phyloP scores from a whole-genome alignment of 2,329 filamentous ascomycete species.

The Curvularia verruculosa region DNA sequence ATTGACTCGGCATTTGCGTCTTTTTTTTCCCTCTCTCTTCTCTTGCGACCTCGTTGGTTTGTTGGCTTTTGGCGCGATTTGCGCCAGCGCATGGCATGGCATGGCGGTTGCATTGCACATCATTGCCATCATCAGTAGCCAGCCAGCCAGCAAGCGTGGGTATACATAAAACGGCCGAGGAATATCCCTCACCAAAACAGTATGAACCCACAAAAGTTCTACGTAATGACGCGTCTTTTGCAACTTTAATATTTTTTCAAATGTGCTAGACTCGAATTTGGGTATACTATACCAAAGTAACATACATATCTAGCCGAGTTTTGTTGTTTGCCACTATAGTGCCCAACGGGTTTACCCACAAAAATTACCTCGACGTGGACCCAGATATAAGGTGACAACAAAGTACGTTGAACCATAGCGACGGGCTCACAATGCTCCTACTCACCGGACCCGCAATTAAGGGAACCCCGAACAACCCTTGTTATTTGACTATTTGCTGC shows the following conservation, averaged over 20 bases:
- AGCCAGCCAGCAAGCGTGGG: too few relatives aligned
- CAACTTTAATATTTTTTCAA: too few relatives aligned
- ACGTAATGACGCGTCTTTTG: background rate
- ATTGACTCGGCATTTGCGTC: background rate
- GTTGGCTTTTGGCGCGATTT: background rate
- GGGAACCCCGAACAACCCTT: background rate
- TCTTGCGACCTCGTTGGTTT: too few relatives aligned
- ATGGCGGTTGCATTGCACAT: too few relatives aligned
- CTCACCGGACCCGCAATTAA: background rate
- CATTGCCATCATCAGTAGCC: background rate
- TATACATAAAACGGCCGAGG: background rate
- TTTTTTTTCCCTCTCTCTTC: background rate
- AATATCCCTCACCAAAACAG: background rate
- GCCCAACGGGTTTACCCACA: background rate
- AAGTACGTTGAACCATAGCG: background rate
- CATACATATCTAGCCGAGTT: background rate
- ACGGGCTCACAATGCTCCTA: background rate
- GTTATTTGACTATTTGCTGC: background rate
- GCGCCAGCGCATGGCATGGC: background rate
- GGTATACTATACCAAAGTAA: too few relatives aligned
- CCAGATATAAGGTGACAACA: background rate
- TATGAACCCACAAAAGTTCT: background rate
- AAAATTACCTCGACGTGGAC: background rate
- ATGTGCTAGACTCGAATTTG: too few relatives aligned
- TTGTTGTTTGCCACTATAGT: background rate